Conservation (phyloP, 768 basidiomycete genomes). For the Tubosaeta sp. region DNA sequence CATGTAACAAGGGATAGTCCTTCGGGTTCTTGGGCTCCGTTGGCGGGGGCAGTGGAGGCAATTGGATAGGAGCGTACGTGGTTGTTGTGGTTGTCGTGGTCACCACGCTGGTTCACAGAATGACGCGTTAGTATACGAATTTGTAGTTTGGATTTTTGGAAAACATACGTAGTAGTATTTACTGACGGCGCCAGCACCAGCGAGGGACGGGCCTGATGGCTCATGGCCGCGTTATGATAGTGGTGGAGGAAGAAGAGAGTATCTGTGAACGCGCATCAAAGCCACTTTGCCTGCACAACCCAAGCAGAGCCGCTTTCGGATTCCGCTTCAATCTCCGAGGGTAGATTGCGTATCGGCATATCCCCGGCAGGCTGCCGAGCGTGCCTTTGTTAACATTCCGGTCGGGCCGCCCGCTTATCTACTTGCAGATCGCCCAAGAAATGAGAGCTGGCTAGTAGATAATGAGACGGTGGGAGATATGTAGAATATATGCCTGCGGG, state of each 20-base stretch:
- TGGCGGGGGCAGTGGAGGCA: constrained; percentile 71
- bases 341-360: constrained; percentile 11
- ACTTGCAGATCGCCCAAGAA: too few species aligned
- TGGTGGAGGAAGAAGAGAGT: constrained; percentile 23
- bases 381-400: not conserved
- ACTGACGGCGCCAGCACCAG: constrained; percentile 77
- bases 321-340: constrained; percentile 23
- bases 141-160: not conserved
- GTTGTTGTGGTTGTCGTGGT: constrained; percentile 92
- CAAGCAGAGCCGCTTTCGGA: constrained; percentile 22
- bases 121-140: constrained; percentile 20
- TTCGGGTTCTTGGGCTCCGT: constrained; percentile 73
- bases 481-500: not conserved
- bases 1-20: constrained; percentile 72
- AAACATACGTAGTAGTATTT: constrained; percentile 75
- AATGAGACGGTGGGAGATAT: not conserved
- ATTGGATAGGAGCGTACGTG: constrained; percentile 80
- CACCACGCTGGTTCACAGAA: constrained; percentile 55
- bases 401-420: too few species aligned
- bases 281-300: constrained; percentile 32
- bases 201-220: constrained; percentile 57
- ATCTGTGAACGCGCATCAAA: constrained; percentile 29
- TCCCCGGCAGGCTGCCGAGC: constrained; percentile 20
- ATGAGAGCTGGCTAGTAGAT: too few species aligned
- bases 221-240: constrained; percentile 45